phyloP scores from a whole-genome alignment of 2,329 filamentous ascomycete genomes.

The Macroventuria anomochaeta region DNA sequence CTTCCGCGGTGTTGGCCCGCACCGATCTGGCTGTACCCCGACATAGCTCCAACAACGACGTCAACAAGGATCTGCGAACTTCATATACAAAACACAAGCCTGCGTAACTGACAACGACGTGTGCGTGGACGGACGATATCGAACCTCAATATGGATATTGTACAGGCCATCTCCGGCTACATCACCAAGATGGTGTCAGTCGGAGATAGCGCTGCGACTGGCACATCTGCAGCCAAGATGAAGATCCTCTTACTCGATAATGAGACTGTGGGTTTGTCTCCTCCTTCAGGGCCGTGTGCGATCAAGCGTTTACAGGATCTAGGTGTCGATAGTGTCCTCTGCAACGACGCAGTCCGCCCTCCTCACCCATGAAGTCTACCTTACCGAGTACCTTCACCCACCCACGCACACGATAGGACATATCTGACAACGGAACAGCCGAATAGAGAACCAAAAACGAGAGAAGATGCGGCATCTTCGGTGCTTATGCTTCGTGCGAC shows the following conservation, averaged over 20 bases:
- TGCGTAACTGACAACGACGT: too few relatives aligned
- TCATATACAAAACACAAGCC: neutral
- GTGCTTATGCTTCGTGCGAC: constrained; percentile 90
- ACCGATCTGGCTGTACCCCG: constrained; percentile 8
- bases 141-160: constrained; percentile 77
- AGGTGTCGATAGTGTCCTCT: constrained; percentile 90
- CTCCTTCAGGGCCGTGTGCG: constrained; percentile 33
- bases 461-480: constrained; percentile 98
- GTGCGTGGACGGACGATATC: neutral
- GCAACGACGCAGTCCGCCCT: constrained; percentile 94
- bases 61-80: neutral
- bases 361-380: constrained; percentile 95
- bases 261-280: constrained; percentile 74
- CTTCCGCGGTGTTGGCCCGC: neutral
- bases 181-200: constrained; percentile 93
- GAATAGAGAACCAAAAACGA: constrained; percentile 83
- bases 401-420: constrained; percentile 4
- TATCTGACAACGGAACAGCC: constrained; percentile 53
- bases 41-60: constrained; percentile 10
- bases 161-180: constrained; percentile 91
- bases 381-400: constrained; percentile 71
- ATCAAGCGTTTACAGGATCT: constrained; percentile 24
- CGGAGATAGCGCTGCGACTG: constrained; percentile 72
- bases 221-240: constrained; percentile 85
- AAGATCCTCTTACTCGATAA: constrained; percentile 94